phyloP scores from a whole-genome alignment of 2,329 filamentous ascomycete species.

The Penicillium sp. region DNA sequence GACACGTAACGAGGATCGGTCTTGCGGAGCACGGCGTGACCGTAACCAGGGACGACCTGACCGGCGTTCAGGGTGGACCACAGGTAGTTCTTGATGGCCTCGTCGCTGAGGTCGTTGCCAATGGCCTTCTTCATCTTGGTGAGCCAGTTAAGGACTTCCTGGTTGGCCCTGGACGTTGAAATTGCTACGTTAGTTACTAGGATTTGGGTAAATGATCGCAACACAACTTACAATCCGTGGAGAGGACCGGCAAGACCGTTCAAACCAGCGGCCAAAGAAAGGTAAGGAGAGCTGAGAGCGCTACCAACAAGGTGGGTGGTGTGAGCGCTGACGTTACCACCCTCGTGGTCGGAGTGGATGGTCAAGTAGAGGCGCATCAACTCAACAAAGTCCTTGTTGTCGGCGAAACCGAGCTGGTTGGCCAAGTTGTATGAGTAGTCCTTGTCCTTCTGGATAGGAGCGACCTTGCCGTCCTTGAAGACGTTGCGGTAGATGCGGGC shows the following conservation, averaged over 20 bases:
- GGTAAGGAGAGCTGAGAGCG: slow-evolving; percentile 94
- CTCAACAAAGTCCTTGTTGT: slow-evolving; percentile 96
- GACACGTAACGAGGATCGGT: slow-evolving; percentile 98
- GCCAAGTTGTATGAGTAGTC: slow-evolving; percentile 99
- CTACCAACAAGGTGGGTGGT: slow-evolving; percentile 97
- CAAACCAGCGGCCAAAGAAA: slow-evolving; percentile 91
- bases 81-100: slow-evolving; percentile 97
- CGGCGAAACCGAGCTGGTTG: slow-evolving; percentile 96
- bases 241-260: slow-evolving; percentile 98
- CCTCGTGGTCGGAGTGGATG: slow-evolving; percentile 99
- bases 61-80: slow-evolving; percentile 95
- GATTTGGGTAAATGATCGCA: not conserved
- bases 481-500: slow-evolving; percentile 99
- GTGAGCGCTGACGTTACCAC: slow-evolving; percentile 97
- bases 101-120: slow-evolving; percentile 91
- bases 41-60: slow-evolving; percentile 96
- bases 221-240: slow-evolving; percentile 67
- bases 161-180: slow-evolving; percentile 64
- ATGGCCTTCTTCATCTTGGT: slow-evolving; percentile 96
- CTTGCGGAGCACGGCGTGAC: slow-evolving; percentile 98
- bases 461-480: slow-evolving; percentile 99
- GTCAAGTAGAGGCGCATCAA: slow-evolving; percentile 98
- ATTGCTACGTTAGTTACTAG: not conserved
- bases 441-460: slow-evolving; percentile 94
- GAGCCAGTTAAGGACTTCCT: slow-evolving; percentile 99